Percentiles rank a stretch among this genome's conserved stretches.
Conservation (phyloP, 139 green algal genomes). For the Chlamydomonas sp. region DNA sequence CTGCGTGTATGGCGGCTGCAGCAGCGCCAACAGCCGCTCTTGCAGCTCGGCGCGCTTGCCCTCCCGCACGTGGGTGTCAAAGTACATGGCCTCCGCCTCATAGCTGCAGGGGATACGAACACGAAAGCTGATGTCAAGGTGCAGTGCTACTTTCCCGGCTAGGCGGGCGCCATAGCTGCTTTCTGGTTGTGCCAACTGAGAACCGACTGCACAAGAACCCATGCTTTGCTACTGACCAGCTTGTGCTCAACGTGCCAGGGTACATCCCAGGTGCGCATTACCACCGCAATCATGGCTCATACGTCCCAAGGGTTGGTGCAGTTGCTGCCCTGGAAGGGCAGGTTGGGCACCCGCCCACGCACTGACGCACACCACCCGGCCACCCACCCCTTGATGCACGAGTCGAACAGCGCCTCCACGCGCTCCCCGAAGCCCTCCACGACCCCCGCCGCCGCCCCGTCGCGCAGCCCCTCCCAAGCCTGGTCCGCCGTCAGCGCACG, state of each 20-base stretch:
- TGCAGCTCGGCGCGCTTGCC: constrained; percentile 77
- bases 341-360: too few species aligned
- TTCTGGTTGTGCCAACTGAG: too few species aligned
- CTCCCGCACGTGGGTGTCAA: constrained; percentile 76
- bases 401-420: constrained; percentile 64
- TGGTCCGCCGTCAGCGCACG: constrained; percentile 63
- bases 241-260: too few species aligned
- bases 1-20: constrained; percentile 55
- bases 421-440: constrained; percentile 75
- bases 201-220: too few species aligned
- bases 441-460: constrained; percentile 37
- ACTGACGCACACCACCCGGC: background rate
- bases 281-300: too few species aligned
- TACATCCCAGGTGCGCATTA: too few species aligned
- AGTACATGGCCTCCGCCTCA: constrained; percentile 91
- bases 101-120: constrained; percentile 67
- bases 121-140: too few species aligned
- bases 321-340: background rate
- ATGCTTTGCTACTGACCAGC: too few species aligned
- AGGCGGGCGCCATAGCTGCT: too few species aligned
- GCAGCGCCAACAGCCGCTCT: constrained; percentile 51
- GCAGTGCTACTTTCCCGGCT: too few species aligned
- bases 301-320: too few species aligned
- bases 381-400: constrained; percentile 74
- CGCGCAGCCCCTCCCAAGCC: constrained; percentile 65